phyloP scores from a whole-genome alignment of 257 asterid species.

The Solanum verrucosum region DNA sequence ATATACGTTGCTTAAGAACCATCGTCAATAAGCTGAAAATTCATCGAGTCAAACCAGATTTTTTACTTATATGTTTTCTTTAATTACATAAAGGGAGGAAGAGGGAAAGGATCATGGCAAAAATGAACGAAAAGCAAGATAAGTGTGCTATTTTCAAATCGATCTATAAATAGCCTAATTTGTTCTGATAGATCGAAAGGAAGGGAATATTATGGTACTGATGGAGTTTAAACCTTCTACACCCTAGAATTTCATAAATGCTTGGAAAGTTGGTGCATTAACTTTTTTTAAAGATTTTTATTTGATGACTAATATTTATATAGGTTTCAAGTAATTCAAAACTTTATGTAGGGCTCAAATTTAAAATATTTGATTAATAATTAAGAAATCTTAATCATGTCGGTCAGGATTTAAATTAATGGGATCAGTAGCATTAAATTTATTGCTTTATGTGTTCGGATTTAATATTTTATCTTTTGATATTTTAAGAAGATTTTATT shows the following conservation, averaged over 20 bases:
- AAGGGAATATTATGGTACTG: neutral
- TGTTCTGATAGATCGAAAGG: neutral
- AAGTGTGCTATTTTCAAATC: neutral
- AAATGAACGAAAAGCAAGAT: neutral
- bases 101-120: neutral
- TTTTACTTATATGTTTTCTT: too few relatives aligned
- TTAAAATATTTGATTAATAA: neutral
- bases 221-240: neutral
- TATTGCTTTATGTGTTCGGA: neutral
- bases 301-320: neutral
- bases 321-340: neutral
- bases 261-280: neutral
- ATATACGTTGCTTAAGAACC: neutral
- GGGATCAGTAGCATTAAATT: neutral
- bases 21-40: neutral
- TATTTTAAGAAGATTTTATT: neutral
- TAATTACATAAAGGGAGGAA: neutral
- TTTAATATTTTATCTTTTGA: neutral
- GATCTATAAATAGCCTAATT: neutral
- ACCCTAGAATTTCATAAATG: neutral
- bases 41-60: neutral
- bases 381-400: neutral
- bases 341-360: neutral
- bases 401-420: neutral
- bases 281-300: neutral